Conservation (phyloP, 2,329 filamentous ascomycete genomes). For the Neopestalotiopsis sp. region DNA sequence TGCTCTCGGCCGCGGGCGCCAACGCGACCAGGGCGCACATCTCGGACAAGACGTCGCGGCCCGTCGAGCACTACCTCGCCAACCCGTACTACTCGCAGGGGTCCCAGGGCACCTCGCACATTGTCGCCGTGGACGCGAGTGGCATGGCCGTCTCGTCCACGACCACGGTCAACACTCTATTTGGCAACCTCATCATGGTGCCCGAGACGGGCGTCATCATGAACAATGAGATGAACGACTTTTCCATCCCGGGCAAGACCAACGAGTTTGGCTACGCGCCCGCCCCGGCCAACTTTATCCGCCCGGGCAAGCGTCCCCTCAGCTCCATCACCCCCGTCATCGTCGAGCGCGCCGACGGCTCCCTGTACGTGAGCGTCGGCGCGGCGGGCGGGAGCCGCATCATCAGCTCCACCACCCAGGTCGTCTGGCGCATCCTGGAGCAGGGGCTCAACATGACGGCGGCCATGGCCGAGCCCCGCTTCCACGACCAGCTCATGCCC, state of each 20-base stretch:
- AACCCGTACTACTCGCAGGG: constrained; percentile 67
- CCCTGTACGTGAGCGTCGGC: constrained; percentile 72
- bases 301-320: constrained; percentile 79
- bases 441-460: constrained; percentile 60
- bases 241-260: constrained; percentile 77
- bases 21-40: constrained; percentile 69
- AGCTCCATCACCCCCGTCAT: constrained; percentile 84
- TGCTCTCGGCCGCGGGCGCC: constrained; percentile 68
- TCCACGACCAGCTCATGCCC: constrained; percentile 85
- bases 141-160: constrained; percentile 83
- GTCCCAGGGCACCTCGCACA: constrained; percentile 75
- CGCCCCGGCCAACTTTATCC: constrained; percentile 79
- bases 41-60: constrained; percentile 71
- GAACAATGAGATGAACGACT: constrained; percentile 77
- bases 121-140: constrained; percentile 72
- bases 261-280: constrained; percentile 90
- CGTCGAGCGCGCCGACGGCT: constrained; percentile 65
- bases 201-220: constrained; percentile 84
- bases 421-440: constrained; percentile 75
- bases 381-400: constrained; percentile 84
- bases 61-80: constrained; percentile 77
- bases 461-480: constrained; percentile 68
- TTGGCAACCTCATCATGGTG: constrained; percentile 79
- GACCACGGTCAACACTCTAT: constrained; percentile 87
- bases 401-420: constrained; percentile 78